These are phyloP conservation scores for Malania oleifera DNA, from an alignment of 164 flowering plant species.

Conservation along the genomic window DNA sequence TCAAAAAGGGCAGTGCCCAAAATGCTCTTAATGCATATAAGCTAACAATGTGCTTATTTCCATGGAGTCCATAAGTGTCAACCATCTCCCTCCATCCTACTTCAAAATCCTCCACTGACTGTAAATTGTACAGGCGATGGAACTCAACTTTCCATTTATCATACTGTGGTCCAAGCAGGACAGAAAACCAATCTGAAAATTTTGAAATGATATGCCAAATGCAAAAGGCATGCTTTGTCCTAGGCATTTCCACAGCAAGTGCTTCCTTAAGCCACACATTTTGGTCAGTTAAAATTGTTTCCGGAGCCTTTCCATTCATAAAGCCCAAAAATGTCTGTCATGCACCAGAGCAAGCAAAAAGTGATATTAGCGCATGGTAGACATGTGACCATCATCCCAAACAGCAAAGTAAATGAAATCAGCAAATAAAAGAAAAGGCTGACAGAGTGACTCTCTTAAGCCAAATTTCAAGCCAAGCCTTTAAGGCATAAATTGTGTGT, in stretches of 20 bases:
- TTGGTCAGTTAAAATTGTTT: conserved; percentile 71
- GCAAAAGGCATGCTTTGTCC: conserved; percentile 74
- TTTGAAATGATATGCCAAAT: conserved; percentile 69
- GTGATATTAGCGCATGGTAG: background rate
- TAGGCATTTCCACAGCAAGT: conserved; percentile 57
- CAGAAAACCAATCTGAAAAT: conserved; percentile 77
- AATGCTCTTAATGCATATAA: conserved; percentile 54
- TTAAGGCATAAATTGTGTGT: background rate
- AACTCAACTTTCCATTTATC: conserved; percentile 76
- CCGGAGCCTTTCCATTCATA: conserved; percentile 76
- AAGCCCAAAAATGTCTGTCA: conserved; percentile 62
- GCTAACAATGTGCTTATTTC: conserved; percentile 59
- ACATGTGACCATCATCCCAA: background rate
- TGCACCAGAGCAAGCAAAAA: conserved; percentile 1
- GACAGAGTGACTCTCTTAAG: no score
- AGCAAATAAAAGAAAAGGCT: background rate
- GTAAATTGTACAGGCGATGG: conserved; percentile 56
- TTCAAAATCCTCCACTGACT: conserved; percentile 61
- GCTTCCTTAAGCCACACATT: conserved; percentile 84
- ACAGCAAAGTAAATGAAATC: background rate
- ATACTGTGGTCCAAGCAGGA: conserved; percentile 56
- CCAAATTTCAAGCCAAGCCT: no score
- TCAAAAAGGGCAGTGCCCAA: conserved; percentile 74
- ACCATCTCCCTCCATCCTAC: conserved; percentile 71
- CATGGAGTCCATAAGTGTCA: conserved; percentile 51